These are phyloP conservation scores for Exophiala calicioides DNA, from an alignment of 2,329 filamentous ascomycete species.

Conservation along the genomic window DNA sequence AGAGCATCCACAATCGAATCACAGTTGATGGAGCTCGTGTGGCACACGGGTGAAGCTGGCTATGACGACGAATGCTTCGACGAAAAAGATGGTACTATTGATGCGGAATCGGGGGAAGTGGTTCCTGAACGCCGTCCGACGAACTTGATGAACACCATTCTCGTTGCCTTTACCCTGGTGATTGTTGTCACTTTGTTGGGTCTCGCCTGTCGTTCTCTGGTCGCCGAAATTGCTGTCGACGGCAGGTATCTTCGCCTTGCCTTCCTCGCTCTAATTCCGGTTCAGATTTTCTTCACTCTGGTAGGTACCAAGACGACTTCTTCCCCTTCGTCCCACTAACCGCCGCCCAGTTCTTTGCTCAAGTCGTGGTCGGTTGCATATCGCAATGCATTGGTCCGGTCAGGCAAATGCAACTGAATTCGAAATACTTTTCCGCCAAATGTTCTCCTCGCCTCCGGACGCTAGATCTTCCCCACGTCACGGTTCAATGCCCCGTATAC, in stretches of 20 bases:
- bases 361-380: constrained; percentile 44
- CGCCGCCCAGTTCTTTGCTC: constrained; percentile 53
- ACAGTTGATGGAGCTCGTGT: constrained; percentile 75
- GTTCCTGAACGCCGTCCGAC: constrained; percentile 66
- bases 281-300: constrained; percentile 78
- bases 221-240: constrained; percentile 68
- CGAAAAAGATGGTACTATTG: constrained; percentile 61
- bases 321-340: too few species aligned
- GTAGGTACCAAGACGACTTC: too few species aligned
- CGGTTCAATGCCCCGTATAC: constrained; percentile 85
- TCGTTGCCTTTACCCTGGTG: constrained; percentile 67
- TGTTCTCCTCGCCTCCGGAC: constrained; percentile 38
- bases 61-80: constrained; percentile 54
- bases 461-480: constrained; percentile 56
- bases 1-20: constrained; percentile 72
- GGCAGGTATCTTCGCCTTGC: constrained; percentile 62
- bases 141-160: constrained; percentile 68
- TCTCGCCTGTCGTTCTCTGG: constrained; percentile 68
- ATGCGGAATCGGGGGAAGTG: constrained; percentile 70
- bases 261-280: constrained; percentile 65
- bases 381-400: constrained; percentile 48
- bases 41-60: constrained; percentile 59
- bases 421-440: constrained; percentile 49
- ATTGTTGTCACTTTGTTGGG: constrained; percentile 68
- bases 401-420: constrained; percentile 46